Base-by-base conservation (phyloP, 345 rosid species). In the Sisymbrium irio region DNA sequence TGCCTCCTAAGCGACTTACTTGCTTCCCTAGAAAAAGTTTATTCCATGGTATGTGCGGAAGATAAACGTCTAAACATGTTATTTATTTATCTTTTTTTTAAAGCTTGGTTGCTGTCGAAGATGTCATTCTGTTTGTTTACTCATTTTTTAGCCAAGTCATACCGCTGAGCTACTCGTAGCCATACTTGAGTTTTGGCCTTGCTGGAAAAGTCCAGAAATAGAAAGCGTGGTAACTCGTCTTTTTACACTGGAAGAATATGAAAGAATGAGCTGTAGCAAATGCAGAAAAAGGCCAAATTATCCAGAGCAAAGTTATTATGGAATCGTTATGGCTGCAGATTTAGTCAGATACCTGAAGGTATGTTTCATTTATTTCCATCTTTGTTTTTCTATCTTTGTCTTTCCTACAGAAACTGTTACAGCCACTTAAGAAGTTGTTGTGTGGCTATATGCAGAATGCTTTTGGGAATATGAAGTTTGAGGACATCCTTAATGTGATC, bases 341-440 rank as follows among this genome's bases (percentile, higher is more conserved):
- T 60, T 60, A 36, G 17, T 71, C 14, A 71, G 67, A 60, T 4
- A 62, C 5, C 18, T 69, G 8, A 76, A 76, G 42, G 79, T 69
- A 42, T 44, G 27, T 41, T 67, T 22, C 37, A 51, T 17, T 35
- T 35, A 35, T 27, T 25, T 3, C 7, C 28, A n/a, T n/a, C n/a
- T n/a, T n/a, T n/a, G n/a, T n/a, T n/a, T n/a, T n/a, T n/a, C n/a
- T n/a, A 3, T 22, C 12, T 7, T 57, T 46, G 3, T 37, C 35
- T 57, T 65, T 27, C 18, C 18, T 56, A 46, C 25, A 74, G 50
- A 46, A 65, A 13, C 25, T 15, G 47, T 13, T 65, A 39, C 65
- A 12, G 35, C 2, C 44, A 22, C 61, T 28, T 18, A 17, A 28
- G 46, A 30, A 30, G 54, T 1, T 74, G 10, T 57, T 57, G 0